phyloP scores from a whole-genome alignment of 768 basidiomycete genomes.

The Auricularia heimuer region DNA sequence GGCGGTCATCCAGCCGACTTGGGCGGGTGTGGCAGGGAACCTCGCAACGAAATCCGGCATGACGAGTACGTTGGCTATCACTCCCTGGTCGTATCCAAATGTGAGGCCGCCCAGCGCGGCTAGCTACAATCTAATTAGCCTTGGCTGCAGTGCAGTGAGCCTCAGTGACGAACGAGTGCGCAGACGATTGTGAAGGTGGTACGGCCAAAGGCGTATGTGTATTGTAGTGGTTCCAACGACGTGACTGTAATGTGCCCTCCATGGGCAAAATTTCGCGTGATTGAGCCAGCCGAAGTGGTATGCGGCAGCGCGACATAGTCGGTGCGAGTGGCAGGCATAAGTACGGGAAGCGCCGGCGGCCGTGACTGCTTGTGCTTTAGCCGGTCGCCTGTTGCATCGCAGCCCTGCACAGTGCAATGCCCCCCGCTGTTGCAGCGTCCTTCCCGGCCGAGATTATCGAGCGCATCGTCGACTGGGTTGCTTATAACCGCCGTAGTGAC shows the following conservation, averaged over 20 bases:
- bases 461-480: background rate
- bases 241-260: background rate
- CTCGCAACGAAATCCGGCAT: slow-evolving; percentile 63
- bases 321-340: background rate
- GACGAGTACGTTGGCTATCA: slow-evolving; percentile 77
- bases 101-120: slow-evolving; percentile 51
- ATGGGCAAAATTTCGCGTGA: background rate
- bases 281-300: background rate
- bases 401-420: too few species aligned
- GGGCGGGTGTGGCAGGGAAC: slow-evolving; percentile 63
- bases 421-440: too few species aligned
- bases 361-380: too few species aligned
- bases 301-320: background rate
- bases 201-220: background rate
- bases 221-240: background rate
- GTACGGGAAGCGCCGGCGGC: too few species aligned
- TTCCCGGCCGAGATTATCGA: background rate
- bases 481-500: background rate
- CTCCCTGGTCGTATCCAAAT: slow-evolving; percentile 80
- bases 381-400: too few species aligned
- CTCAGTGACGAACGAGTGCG: background rate
- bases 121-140: background rate
- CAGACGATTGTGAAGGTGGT: background rate
- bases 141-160: background rate
- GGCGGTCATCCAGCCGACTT: slow-evolving; percentile 78